Evolutionary conservation across 179 eudicot genomes (phyloP).

Genomic region (Dionaea muscipula): DNA sequence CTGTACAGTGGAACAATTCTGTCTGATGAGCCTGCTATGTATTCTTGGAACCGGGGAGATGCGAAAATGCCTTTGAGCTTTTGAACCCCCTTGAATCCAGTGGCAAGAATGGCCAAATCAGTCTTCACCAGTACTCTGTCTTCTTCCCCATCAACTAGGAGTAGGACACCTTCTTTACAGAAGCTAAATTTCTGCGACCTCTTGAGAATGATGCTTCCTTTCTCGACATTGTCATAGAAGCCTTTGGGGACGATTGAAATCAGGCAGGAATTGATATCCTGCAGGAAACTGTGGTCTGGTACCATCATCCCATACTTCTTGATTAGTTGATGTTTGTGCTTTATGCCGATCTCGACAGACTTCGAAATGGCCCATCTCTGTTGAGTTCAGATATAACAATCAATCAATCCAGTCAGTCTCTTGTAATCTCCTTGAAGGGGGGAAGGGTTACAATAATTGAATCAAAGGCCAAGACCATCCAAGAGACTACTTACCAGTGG

Average conservation of each 20-base stretch:
- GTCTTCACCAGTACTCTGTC: slow-evolving; percentile 15
- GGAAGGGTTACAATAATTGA: too few species aligned
- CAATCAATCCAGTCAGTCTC: background rate
- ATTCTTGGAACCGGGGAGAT: slow-evolving; percentile 25
- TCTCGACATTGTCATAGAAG: slow-evolving; percentile 39
- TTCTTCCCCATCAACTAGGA: slow-evolving; percentile 21
- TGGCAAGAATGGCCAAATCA: slow-evolving; percentile 45
- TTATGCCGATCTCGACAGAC: slow-evolving; percentile 35
- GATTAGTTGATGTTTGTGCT: slow-evolving; percentile 26
- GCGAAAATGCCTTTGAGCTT: slow-evolving; percentile 36
- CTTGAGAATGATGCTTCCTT: slow-evolving; percentile 41
- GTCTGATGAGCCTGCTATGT: slow-evolving; percentile 20
- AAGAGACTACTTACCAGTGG: slow-evolving; percentile 32
- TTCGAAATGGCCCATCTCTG: slow-evolving; percentile 53
- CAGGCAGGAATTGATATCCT: slow-evolving; percentile 29
- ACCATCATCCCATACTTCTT: slow-evolving; percentile 36
- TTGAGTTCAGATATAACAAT: background rate
- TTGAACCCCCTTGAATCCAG: slow-evolving; percentile 43
- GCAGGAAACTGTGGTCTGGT: slow-evolving; percentile 36
- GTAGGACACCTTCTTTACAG: slow-evolving; percentile 27
- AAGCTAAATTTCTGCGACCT: slow-evolving; percentile 31
- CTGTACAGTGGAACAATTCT: slow-evolving; percentile 36
- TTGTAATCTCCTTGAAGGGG: too few species aligned
- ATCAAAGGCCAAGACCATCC: background rate
- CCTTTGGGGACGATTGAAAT: slow-evolving; percentile 25